phyloP scores from a whole-genome alignment of 2,329 filamentous ascomycete genomes.

The Aspergillus candidus region DNA sequence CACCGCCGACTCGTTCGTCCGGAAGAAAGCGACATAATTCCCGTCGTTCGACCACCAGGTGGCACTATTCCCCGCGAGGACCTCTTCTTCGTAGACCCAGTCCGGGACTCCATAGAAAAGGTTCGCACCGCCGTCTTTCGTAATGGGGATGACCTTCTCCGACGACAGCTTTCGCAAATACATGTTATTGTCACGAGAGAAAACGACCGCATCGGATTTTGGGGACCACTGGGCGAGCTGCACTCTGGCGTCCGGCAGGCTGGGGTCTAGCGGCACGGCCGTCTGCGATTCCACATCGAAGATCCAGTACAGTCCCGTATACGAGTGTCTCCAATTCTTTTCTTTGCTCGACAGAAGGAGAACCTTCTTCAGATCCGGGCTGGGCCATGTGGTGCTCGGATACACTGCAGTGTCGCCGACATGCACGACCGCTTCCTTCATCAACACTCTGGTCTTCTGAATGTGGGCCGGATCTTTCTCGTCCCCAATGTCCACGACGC shows the following conservation, averaged over 20 bases:
- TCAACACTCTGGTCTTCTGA: slow-evolving; percentile 61
- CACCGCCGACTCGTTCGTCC: slow-evolving; percentile 88
- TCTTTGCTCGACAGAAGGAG: slow-evolving; percentile 67
- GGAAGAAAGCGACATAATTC: slow-evolving; percentile 81
- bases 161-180: slow-evolving; percentile 65
- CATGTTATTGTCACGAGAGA: slow-evolving; percentile 84
- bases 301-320: slow-evolving; percentile 80
- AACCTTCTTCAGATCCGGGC: slow-evolving; percentile 77
- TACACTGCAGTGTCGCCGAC: slow-evolving; percentile 51
- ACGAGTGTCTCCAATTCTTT: slow-evolving; percentile 86
- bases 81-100: slow-evolving; percentile 92
- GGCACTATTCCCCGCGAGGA: slow-evolving; percentile 70
- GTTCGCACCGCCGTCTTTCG: slow-evolving; percentile 76
- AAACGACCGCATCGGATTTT: slow-evolving; percentile 77
- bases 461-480: slow-evolving; percentile 42
- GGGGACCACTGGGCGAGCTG: slow-evolving; percentile 91
- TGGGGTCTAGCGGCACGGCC: slow-evolving; percentile 70
- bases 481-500: slow-evolving; percentile 77
- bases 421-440: slow-evolving; percentile 61
- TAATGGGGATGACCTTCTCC: slow-evolving; percentile 63
- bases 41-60: slow-evolving; percentile 96
- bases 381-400: slow-evolving; percentile 65
- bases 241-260: slow-evolving; percentile 57
- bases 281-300: slow-evolving; percentile 79
- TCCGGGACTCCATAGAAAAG: slow-evolving; percentile 95